These are phyloP conservation scores for Leccinum ochraceum DNA, from an alignment of 768 basidiomycete species.

Conservation along the genomic window DNA sequence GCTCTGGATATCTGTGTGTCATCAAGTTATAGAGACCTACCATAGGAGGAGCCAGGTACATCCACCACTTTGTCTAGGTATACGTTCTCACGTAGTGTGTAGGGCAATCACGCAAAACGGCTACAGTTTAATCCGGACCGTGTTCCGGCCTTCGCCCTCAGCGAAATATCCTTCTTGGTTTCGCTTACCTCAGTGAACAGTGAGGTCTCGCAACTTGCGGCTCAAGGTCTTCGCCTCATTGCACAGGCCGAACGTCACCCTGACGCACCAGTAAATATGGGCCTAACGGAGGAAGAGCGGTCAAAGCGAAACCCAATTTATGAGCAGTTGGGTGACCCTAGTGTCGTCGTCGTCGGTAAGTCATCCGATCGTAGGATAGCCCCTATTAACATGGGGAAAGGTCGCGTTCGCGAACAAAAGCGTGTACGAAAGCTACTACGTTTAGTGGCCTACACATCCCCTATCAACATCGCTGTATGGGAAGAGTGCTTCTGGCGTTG, in stretches of 20 bases:
- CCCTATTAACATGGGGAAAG: slow-evolving; percentile 36
- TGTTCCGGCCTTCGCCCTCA: slow-evolving; percentile 61
- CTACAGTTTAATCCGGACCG: slow-evolving; percentile 55
- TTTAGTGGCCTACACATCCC: slow-evolving; percentile 59
- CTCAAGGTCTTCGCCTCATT: slow-evolving; percentile 66
- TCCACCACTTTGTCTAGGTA: neutral
- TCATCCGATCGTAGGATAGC: slow-evolving; percentile 4
- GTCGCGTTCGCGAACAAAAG: slow-evolving; percentile 79
- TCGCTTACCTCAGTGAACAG: slow-evolving; percentile 70
- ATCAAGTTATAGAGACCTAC: slow-evolving; percentile 60
- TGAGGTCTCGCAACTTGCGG: slow-evolving; percentile 65
- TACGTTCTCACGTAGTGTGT: slow-evolving; percentile 9
- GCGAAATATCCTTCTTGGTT: slow-evolving; percentile 73
- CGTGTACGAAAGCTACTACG: slow-evolving; percentile 73
- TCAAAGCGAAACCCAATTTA: slow-evolving; percentile 73
- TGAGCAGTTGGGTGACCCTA: slow-evolving; percentile 78
- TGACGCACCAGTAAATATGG: slow-evolving; percentile 51
- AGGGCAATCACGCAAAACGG: slow-evolving; percentile 47
- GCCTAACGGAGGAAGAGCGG: slow-evolving; percentile 58
- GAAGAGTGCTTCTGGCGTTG: slow-evolving; percentile 80
- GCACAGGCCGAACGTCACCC: slow-evolving; percentile 67
- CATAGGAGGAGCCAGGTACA: slow-evolving; percentile 49
- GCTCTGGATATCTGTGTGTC: slow-evolving; percentile 66
- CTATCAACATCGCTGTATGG: slow-evolving; percentile 79
- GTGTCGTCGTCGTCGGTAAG: slow-evolving; percentile 67